Base-by-base conservation (phyloP, 257 asterid species). In the Solanum corneliomulleri region DNA sequence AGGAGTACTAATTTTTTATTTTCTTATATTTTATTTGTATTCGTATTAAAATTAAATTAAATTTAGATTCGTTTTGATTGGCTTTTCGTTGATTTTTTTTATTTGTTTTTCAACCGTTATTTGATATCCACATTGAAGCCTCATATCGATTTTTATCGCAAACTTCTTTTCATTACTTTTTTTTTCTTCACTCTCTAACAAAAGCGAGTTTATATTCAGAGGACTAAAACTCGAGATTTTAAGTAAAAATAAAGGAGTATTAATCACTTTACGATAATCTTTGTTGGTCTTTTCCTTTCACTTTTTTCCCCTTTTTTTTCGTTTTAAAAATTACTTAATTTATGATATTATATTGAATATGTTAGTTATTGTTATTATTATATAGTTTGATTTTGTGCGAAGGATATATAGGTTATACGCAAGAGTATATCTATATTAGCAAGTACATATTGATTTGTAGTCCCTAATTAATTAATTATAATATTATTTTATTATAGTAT, bases 241-340 rank as follows among this genome's bases (percentile, higher is more conserved):
- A 0, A 3, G 1, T 56, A 56, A 56, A 0, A 0, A 58, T 1
- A 2, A 58, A 58, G 0, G 2, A 3, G 0, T 8, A 58, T 7
- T 20, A 20, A 58, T 0, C 2, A 58, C 0, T 58, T 1, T 0
- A 58, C 0, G 2, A 58, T 2, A 20, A 20, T 58, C 0, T 0
- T 20, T 2, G 1, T 56, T 20, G 0, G 5, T 58, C 66, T 20
- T 58, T 58, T 58, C 25, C 21, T 58, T 58, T 58, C 66, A 20
- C 12, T 58, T 58, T 12, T 58, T 58, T 58, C 20, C 6, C 27
- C 66, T 0, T 21, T 58, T 21, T 58, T 3, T 21, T 60, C 13
- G 5, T 21, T 21, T 21, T 60, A 21, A 1, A 60, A 21, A 60
- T 4, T 56, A 20, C 4, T 18, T 2, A 0, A 0, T 58, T 21